Conservation (phyloP, 495 filamentous ascomycete genomes). For the Aspergillus coremiiformis region DNA sequence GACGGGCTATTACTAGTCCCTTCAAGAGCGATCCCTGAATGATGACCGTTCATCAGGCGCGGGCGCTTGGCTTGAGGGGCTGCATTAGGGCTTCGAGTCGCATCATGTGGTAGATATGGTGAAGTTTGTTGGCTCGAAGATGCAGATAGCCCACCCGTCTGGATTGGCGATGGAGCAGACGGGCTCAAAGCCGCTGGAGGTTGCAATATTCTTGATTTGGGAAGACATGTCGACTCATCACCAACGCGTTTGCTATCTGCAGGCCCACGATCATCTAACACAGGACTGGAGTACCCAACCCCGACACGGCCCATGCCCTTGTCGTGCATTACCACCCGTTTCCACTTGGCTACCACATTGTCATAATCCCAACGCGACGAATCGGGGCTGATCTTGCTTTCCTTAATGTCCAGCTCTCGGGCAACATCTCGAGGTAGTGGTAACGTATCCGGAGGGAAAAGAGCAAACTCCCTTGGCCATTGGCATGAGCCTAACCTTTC, state of each 20-base stretch:
- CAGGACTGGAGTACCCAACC: constrained; percentile 20
- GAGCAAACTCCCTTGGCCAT: constrained; percentile 62
- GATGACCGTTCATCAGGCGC: constrained; percentile 39
- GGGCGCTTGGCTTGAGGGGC: constrained; percentile 33
- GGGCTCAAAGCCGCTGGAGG: constrained; percentile 27
- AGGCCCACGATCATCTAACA: constrained; percentile 14
- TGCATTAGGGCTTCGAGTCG: constrained; percentile 16
- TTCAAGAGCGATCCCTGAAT: constrained; percentile 13
- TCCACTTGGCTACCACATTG: constrained; percentile 51
- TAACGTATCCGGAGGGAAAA: constrained; percentile 56
- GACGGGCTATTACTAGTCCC: background rate
- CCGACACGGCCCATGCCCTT: constrained; percentile 39
- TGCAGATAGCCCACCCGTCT: constrained; percentile 18
- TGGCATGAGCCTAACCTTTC: constrained; percentile 60
- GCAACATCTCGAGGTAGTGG: constrained; percentile 46
- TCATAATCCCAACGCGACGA: constrained; percentile 50
- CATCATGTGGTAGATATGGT: constrained; percentile 27
- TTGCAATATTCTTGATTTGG: constrained; percentile 24
- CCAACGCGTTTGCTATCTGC: constrained; percentile 14
- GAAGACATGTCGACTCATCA: constrained; percentile 9
- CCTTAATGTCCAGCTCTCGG: constrained; percentile 32
- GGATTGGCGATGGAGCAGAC: constrained; percentile 17
- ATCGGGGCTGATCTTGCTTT: constrained; percentile 29
- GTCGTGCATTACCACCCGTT: constrained; percentile 45
- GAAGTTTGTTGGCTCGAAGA: constrained; percentile 29